Evolutionary conservation across 352 stramenopile genomes (phyloP).

Genomic region (Pythium graminicola): DNA sequence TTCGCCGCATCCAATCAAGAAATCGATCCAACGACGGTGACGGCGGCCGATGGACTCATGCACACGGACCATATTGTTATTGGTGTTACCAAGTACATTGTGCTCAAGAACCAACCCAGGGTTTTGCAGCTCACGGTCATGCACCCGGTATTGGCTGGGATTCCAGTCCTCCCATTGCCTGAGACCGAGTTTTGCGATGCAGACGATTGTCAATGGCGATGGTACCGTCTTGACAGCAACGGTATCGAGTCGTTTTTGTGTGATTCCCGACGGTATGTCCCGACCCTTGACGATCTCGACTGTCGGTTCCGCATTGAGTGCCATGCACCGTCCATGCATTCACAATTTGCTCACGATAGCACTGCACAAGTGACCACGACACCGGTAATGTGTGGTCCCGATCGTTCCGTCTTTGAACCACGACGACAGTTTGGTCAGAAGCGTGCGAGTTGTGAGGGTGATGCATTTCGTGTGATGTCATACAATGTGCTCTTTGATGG

Average conservation of each 20-base stretch:
- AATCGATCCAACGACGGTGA: constrained; percentile 27
- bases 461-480: constrained; percentile 64
- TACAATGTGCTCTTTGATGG: constrained; percentile 79
- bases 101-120: constrained; percentile 55
- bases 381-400: constrained; percentile 33
- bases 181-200: constrained; percentile 56
- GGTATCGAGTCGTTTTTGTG: constrained; percentile 16
- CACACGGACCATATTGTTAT: constrained; percentile 37
- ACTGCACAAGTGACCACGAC: constrained; percentile 29
- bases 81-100: constrained; percentile 34
- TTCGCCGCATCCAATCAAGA: constrained; percentile 27
- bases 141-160: constrained; percentile 39
- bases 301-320: constrained; percentile 52
- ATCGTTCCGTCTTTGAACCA: constrained; percentile 44
- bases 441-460: constrained; percentile 14
- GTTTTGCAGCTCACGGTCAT: constrained; percentile 42
- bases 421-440: constrained; percentile 21
- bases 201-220: constrained; percentile 58
- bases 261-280: constrained; percentile 31
- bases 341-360: constrained; percentile 32
- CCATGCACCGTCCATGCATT: constrained; percentile 31
- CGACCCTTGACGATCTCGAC: constrained; percentile 34
- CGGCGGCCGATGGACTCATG: constrained; percentile 42
- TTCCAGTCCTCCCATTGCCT: constrained; percentile 39
- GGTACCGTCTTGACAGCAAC: constrained; percentile 33